Evolutionary conservation across 371 early-diverging fungal genomes (phyloP).

Genomic region (Mortierella sp.): DNA sequence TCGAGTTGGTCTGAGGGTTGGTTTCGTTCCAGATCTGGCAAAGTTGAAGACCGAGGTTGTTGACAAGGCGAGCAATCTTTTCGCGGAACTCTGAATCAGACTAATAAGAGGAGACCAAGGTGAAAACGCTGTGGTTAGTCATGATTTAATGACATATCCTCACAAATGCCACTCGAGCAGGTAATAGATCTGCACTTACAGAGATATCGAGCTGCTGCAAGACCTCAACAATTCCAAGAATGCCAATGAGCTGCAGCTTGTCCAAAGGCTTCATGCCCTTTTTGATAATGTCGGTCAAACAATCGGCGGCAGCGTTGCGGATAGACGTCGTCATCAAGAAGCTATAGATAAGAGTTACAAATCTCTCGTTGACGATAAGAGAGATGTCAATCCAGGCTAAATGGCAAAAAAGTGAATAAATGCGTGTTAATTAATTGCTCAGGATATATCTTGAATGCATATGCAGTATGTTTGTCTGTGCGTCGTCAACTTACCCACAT

Average conservation of each 20-base stretch:
- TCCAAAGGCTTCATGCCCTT: constrained; percentile 95
- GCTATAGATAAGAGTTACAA: constrained; percentile 83
- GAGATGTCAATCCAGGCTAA: constrained; percentile 95
- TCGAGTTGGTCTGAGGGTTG: constrained; percentile 38
- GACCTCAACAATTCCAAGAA: constrained; percentile 79
- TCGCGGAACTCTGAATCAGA: constrained; percentile 85
- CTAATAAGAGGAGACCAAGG: constrained; percentile 34
- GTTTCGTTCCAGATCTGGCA: constrained; percentile 82
- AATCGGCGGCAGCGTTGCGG: constrained; percentile 83
- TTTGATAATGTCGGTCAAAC: constrained; percentile 85
- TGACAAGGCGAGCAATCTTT: constrained; percentile 85
- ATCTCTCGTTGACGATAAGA: constrained; percentile 87
- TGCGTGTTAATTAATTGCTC: neutral
- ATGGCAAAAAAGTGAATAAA: neutral
- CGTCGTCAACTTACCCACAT: constrained; percentile 61
- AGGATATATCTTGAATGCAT: neutral
- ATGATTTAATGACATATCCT: neutral
- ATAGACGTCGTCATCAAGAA: constrained; percentile 72
- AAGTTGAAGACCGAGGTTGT: constrained; percentile 86
- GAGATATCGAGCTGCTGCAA: constrained; percentile 61
- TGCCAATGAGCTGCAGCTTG: constrained; percentile 87
- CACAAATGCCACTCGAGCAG: neutral
- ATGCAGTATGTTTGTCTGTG: neutral
- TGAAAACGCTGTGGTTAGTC: neutral
- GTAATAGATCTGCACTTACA: constrained; percentile 19